These are phyloP conservation scores for Alternaria gansuensis DNA, from an alignment of 2,329 filamentous ascomycete genomes.

Conservation along the genomic window DNA sequence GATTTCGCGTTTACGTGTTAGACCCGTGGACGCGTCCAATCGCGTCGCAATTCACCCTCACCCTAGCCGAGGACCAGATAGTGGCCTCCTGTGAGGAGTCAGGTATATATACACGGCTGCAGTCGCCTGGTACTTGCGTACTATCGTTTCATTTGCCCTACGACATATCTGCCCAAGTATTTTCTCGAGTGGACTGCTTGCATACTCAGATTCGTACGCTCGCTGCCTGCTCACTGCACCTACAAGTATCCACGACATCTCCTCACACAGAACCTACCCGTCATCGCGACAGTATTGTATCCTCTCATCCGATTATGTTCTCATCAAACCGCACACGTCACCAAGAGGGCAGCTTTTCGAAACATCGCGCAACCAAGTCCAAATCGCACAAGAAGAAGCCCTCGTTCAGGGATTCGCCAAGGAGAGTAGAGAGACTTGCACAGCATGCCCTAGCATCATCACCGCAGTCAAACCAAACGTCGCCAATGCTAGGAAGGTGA, in stretches of 20 bases:
- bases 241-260: slow-evolving; percentile 43
- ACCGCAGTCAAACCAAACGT: slow-evolving; percentile 49
- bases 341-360: slow-evolving; percentile 50
- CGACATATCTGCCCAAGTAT: slow-evolving; percentile 47
- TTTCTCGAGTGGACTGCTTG: slow-evolving; percentile 32
- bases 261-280: slow-evolving; percentile 24
- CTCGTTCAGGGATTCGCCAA: slow-evolving; percentile 49
- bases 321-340: slow-evolving; percentile 46
- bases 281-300: not conserved
- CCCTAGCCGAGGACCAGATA: slow-evolving; percentile 41
- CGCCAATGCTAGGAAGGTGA: slow-evolving; percentile 50
- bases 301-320: slow-evolving; percentile 46
- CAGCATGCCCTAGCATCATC: slow-evolving; percentile 47
- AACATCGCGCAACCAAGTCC: slow-evolving; percentile 52
- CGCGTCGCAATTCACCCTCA: slow-evolving; percentile 39
- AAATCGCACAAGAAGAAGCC: slow-evolving; percentile 51
- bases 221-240: slow-evolving; percentile 43
- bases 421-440: slow-evolving; percentile 48
- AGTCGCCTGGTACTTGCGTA: slow-evolving; percentile 37
- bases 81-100: slow-evolving; percentile 43
- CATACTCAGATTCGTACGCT: slow-evolving; percentile 36
- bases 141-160: slow-evolving; percentile 38
- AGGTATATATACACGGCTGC: slow-evolving; percentile 48
- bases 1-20: slow-evolving; percentile 51
- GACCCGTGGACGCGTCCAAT: slow-evolving; percentile 48